Percentiles rank a stretch among this genome's conserved stretches.
Evolutionary conservation across 2,329 filamentous ascomycete genomes (phyloP).

Genomic region (Diaporthe sp.): DNA sequence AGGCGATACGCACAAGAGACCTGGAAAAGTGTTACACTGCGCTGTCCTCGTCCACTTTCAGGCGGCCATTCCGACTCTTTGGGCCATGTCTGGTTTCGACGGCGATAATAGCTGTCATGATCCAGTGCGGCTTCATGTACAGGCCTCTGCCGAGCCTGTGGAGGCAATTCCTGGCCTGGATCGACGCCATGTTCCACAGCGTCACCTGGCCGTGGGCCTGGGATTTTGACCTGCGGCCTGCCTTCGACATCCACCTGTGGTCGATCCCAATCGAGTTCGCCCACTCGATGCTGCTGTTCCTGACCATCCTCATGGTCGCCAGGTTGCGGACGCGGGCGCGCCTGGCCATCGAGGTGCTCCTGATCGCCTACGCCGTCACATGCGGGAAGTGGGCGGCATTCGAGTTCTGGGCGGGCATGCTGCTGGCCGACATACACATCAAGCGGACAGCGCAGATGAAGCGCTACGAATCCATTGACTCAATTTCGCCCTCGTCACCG

Average conservation of each 20-base stretch:
- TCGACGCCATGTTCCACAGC: slow-evolving; percentile 49
- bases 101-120: slow-evolving; percentile 53
- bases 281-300: slow-evolving; percentile 60
- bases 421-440: slow-evolving; percentile 60
- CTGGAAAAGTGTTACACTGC: slow-evolving; percentile 53
- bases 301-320: slow-evolving; percentile 54
- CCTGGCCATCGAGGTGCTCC: slow-evolving; percentile 47
- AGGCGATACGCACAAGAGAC: slow-evolving; percentile 55
- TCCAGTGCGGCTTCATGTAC: slow-evolving; percentile 49
- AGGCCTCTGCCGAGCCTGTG: slow-evolving; percentile 45
- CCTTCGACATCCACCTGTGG: slow-evolving; percentile 62
- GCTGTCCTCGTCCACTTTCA: slow-evolving; percentile 61
- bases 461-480: slow-evolving; percentile 36
- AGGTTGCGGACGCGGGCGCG: slow-evolving; percentile 51
- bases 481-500: slow-evolving; percentile 18
- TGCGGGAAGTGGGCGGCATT: slow-evolving; percentile 59
- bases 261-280: slow-evolving; percentile 63
- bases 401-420: slow-evolving; percentile 61
- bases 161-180: slow-evolving; percentile 50
- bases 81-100: slow-evolving; percentile 60
- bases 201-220: slow-evolving; percentile 54
- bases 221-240: slow-evolving; percentile 51
- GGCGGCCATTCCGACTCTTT: slow-evolving; percentile 61
- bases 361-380: slow-evolving; percentile 54
- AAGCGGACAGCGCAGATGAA: slow-evolving; percentile 48